Evolutionary conservation across 345 rosid genomes (phyloP).

Genomic region (Orychophragmus violaceus): DNA sequence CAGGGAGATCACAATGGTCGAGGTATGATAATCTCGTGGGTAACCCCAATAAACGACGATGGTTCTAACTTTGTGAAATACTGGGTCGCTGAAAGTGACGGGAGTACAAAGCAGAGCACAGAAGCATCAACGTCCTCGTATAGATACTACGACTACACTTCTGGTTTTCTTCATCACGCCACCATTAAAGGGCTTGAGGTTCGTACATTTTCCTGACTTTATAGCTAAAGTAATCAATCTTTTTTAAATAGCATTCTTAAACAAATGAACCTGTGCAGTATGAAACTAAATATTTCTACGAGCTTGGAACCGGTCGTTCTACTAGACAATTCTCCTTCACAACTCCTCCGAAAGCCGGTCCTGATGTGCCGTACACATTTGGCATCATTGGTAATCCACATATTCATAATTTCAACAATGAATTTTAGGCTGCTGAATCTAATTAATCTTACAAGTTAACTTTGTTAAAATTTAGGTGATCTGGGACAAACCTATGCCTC

Average conservation of each 20-base stretch:
- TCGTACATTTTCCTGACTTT: background rate
- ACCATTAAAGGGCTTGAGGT: constrained; percentile 36
- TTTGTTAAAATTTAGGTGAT: too few relatives aligned
- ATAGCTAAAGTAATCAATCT: background rate
- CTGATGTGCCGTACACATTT: constrained; percentile 59
- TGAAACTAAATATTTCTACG: constrained; percentile 47
- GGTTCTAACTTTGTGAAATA: constrained; percentile 29
- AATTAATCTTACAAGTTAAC: background rate
- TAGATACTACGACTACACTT: constrained; percentile 35
- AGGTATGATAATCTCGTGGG: constrained; percentile 45
- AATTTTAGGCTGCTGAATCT: background rate
- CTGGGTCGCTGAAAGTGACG: constrained; percentile 24
- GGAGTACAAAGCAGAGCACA: constrained; percentile 7
- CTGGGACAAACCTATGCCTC: constrained; percentile 50
- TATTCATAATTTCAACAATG: background rate
- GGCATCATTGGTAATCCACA: constrained; percentile 51
- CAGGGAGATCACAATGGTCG: constrained; percentile 43
- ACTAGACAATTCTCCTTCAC: constrained; percentile 37
- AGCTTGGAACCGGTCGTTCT: constrained; percentile 41
- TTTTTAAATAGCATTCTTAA: background rate
- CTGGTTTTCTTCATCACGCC: constrained; percentile 51
- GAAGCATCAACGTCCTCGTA: constrained; percentile 24
- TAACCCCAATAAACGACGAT: constrained; percentile 24
- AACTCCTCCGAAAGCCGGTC: constrained; percentile 58
- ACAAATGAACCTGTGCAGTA: constrained; percentile 22